Base-by-base conservation (phyloP, 2,329 filamentous ascomycete genomes). In the Periconia sp. region DNA sequence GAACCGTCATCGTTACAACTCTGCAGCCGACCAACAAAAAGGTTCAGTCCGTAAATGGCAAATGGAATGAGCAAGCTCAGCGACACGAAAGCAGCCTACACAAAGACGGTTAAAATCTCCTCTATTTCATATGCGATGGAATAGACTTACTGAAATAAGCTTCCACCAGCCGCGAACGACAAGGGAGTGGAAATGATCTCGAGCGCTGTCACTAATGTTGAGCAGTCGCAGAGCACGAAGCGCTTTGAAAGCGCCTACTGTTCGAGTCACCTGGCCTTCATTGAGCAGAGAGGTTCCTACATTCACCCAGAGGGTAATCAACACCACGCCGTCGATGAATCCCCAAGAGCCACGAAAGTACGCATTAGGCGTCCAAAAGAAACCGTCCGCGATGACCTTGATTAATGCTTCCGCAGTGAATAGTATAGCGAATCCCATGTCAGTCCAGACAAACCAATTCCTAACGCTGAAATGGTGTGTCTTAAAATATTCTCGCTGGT, bases 311-410 rank as follows among this genome's bases (percentile, higher is more conserved):
- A 99, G 83, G 0, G 94, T 97, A 52, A 96, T 79, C 49, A 99
- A 80, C 60, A 99, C 94, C 43, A 97, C 75, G 0, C 89, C 91
- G 69, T 99, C 94, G 60, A 99, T 97, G 57, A 96, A 87, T 7
- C 94, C 95, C 94, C 94, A 99, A 0, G 92, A 93, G 68, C 93
- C 93, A 64, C 94, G 87, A 71, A 97, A 91, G 70, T 96, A 99
- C 2, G 95, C 95, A 74, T 99, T 97, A 0, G 94, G 94, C 0
- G 94, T 97, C 85, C 91, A 97, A 71, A 97, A 89, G 64, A 96
- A 89, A 8, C 94, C 94, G 76, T 99, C 94, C 0, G 94, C 94
- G 64, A 99, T 86, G 51, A 96, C 87, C 73, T 99, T 99, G 76
- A 99, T 92, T 6, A 86, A 67, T 0, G 92, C 91, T 74, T 99